Conservation (phyloP, 1,139 yeast species). For the Saccharomycopsis hybrid region DNA sequence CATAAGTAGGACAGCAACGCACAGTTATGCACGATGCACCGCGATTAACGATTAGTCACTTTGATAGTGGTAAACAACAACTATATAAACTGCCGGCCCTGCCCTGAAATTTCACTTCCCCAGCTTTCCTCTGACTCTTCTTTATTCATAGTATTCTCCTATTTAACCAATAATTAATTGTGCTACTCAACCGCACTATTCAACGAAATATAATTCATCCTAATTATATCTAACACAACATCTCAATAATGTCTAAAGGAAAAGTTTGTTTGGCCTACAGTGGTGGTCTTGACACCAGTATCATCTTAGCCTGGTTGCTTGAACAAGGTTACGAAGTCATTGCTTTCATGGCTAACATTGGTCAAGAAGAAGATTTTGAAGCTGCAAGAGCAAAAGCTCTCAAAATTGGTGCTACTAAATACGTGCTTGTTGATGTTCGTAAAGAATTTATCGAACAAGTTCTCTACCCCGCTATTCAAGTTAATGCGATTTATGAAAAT, state of each 20-base stretch:
- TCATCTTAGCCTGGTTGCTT: slow-evolving; percentile 94
- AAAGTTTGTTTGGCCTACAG: slow-evolving; percentile 98
- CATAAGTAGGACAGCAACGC: too few species aligned
- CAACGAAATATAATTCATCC: too few species aligned
- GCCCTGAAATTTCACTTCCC: too few species aligned
- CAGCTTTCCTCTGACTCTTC: too few species aligned
- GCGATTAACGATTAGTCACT: too few species aligned
- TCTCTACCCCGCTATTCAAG: slow-evolving; percentile 90
- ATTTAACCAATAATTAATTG: too few species aligned
- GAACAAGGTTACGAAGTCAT: slow-evolving; percentile 97
- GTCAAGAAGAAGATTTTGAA: slow-evolving; percentile 98
- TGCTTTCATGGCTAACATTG: slow-evolving; percentile 96
- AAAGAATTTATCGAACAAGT: slow-evolving; percentile 90
- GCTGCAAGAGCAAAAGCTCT: slow-evolving; percentile 96
- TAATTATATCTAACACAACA: neutral
- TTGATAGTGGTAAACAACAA: too few species aligned
- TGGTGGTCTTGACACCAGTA: slow-evolving; percentile 97
- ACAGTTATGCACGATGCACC: too few species aligned
- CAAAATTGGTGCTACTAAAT: slow-evolving; percentile 95
- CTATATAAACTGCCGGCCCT: too few species aligned
- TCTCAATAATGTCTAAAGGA: slow-evolving; percentile 76
- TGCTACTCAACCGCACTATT: too few species aligned
- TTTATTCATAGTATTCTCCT: too few species aligned
- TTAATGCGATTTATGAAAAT: slow-evolving; percentile 95
- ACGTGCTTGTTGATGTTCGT: slow-evolving; percentile 90